Percentiles rank a stretch among this genome's conserved stretches.
phyloP scores from a whole-genome alignment of 371 early-diverging fungal species.

The Smittium culicis region DNA sequence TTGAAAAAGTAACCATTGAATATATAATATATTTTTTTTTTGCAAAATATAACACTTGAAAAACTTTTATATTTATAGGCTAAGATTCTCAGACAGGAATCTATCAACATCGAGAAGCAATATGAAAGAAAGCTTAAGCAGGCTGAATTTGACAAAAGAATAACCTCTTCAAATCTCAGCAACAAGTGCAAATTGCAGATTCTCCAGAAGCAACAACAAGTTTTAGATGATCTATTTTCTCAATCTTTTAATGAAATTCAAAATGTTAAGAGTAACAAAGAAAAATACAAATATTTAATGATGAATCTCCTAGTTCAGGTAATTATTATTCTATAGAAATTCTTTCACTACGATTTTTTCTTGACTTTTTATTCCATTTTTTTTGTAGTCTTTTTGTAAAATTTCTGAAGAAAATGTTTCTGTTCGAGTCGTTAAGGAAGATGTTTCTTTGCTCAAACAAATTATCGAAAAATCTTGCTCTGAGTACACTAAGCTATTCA shows the following conservation, averaged over 20 bases:
- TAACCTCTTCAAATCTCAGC: conserved; percentile 83
- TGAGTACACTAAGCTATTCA: background rate
- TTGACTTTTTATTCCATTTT: background rate
- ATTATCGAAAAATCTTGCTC: background rate
- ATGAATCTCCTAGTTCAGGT: conserved; percentile 37
- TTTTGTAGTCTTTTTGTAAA: background rate
- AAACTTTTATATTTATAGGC: conserved; percentile 52
- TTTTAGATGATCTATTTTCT: conserved; percentile 50
- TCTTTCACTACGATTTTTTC: background rate
- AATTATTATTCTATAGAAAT: conserved; percentile 33
- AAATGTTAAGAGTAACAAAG: conserved; percentile 18
- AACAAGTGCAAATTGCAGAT: conserved; percentile 87
- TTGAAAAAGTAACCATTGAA: conserved; percentile 43
- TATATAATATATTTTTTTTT: conserved; percentile 1
- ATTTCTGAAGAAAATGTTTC: background rate
- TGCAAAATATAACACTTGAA: background rate
- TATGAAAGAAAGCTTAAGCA: conserved; percentile 34
- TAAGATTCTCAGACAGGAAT: conserved; percentile 24
- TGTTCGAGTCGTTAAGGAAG: background rate
- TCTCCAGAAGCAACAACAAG: conserved; percentile 73
- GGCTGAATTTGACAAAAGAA: conserved; percentile 36
- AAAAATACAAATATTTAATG: conserved; percentile 20
- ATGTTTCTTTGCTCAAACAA: background rate
- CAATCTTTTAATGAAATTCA: conserved; percentile 16
- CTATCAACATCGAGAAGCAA: conserved; percentile 29